Evolutionary conservation across 2,329 filamentous ascomycete species (phyloP), one percentile per base, ranked within the genome.

Genomic region (Hypoxylon sp.): DNA sequence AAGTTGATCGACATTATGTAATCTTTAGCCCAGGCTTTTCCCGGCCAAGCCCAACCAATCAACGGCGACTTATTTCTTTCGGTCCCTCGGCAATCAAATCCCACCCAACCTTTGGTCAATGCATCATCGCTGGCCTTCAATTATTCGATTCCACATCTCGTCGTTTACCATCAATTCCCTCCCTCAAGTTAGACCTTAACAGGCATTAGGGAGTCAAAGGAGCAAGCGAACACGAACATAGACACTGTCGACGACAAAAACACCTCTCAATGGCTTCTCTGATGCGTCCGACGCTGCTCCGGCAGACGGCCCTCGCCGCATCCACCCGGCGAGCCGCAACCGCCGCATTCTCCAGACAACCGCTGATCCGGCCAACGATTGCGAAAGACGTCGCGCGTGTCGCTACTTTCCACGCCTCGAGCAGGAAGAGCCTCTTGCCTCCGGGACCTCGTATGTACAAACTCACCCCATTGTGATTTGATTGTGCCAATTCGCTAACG

Each of bases 351-450:
- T 71, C 73, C 56, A 64, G 76, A 61, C 76, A 78, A 72, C 74
- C 68, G 32, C 30, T 72, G 65, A 53, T 74, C 53, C 73, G 67
- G 42, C 70, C 72, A 11, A 53, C 72, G 67, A 69, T 76, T 61
- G 70, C 77, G 59, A 74, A 73, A 68, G 77, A 79, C 69, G 74
- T 78, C 65, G 80, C 81, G 71, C 84, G 89, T 79, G 84, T 89
- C 74, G 90, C 93, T 71, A 90, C 92, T 73, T 97, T 99, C 87
- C 94, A 97, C 81, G 92, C 91, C 75, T 93, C 92, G 42, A 85
- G 88, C 80, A 87, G 87, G 81, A 87, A 88, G 79, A 85, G 86
- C 77, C 90, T 95, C 76, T 86, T 99, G 61, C 93, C 95, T 64
- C 90, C 93, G 59, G 87, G 91, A 71, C 93, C 94, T 75, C 96